phyloP scores from a whole-genome alignment of 805 yeast species.

The Monosporozyma yasuniensis region DNA sequence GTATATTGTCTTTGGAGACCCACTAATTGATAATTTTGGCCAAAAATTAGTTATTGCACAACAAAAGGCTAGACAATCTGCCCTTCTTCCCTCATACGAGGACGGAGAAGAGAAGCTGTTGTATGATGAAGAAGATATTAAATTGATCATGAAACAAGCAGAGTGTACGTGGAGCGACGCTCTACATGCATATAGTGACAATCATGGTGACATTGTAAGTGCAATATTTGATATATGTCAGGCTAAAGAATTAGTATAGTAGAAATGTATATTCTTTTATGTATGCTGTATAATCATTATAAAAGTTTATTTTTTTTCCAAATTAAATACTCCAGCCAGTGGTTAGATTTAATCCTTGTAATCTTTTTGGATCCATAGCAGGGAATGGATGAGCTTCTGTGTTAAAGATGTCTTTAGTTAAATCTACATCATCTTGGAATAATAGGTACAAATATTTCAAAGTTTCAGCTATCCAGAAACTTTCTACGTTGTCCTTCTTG shows the following conservation, averaged over 20 bases:
- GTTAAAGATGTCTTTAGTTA: slow-evolving; percentile 67
- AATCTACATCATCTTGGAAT: slow-evolving; percentile 65
- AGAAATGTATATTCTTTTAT: neutral
- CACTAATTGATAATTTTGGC: slow-evolving; percentile 87
- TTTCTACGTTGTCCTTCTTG: slow-evolving; percentile 67
- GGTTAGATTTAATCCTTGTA: slow-evolving; percentile 14
- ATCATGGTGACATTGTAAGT: slow-evolving; percentile 88
- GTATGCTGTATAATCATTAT: slow-evolving; percentile 31
- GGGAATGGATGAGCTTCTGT: slow-evolving; percentile 95
- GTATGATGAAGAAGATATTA: slow-evolving; percentile 70
- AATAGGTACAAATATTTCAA: slow-evolving; percentile 74
- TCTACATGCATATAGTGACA: slow-evolving; percentile 73
- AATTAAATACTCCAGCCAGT: slow-evolving; percentile 26
- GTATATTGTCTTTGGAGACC: slow-evolving; percentile 47
- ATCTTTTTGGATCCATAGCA: slow-evolving; percentile 30
- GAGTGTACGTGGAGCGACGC: slow-evolving; percentile 83
- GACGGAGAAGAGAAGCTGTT: slow-evolving; percentile 34
- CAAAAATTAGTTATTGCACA: slow-evolving; percentile 77
- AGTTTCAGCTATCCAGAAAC: slow-evolving; percentile 92
- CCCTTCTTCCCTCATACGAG: slow-evolving; percentile 27
- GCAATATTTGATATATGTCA: slow-evolving; percentile 59
- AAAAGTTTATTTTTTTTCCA: neutral
- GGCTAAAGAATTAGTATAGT: neutral
- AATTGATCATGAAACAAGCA: slow-evolving; percentile 82
- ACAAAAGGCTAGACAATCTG: slow-evolving; percentile 44